Percentiles rank a stretch among this genome's conserved stretches.
These are phyloP conservation scores for Epichloe sp. DNA, from an alignment of 2,329 filamentous ascomycete species.

Conservation along the genomic window DNA sequence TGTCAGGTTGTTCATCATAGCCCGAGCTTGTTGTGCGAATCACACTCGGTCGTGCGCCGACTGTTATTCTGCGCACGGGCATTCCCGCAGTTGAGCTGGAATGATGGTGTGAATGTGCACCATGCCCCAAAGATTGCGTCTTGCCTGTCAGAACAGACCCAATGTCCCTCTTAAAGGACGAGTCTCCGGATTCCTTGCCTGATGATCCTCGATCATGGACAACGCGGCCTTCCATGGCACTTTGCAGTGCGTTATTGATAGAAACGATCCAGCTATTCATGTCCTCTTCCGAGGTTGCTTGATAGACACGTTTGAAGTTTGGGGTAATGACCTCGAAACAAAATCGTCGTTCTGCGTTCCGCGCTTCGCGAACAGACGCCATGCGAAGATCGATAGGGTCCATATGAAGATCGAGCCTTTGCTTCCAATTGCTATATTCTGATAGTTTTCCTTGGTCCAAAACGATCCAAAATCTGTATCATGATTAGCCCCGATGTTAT, in stretches of 20 bases:
- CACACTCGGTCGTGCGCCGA: conserved; percentile 71
- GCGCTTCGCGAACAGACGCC: conserved; percentile 90
- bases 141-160: conserved; percentile 90
- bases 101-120: conserved; percentile 36
- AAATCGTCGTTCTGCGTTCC: conserved; percentile 87
- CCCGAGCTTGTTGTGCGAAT: conserved; percentile 54
- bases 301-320: conserved; percentile 89
- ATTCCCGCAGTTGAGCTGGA: conserved; percentile 34
- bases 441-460: conserved; percentile 92
- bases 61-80: conserved; percentile 76
- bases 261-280: conserved; percentile 94
- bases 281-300: conserved; percentile 94
- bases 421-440: conserved; percentile 99
- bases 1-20: conserved; percentile 73
- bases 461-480: conserved; percentile 88
- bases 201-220: conserved; percentile 38
- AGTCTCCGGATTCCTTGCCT: conserved; percentile 27
- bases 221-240: conserved; percentile 75
- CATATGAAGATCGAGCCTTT: conserved; percentile 91
- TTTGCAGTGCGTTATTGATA: conserved; percentile 95
- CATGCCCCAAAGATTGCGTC: conserved; percentile 54
- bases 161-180: conserved; percentile 67
- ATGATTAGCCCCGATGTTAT: not conserved
- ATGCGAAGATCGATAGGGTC: conserved; percentile 94
- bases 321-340: conserved; percentile 98